Evolutionary conservation across 441 rosid species (phyloP), one percentile per base, ranked within the genome.

Genomic region (Croton laevigatus): DNA sequence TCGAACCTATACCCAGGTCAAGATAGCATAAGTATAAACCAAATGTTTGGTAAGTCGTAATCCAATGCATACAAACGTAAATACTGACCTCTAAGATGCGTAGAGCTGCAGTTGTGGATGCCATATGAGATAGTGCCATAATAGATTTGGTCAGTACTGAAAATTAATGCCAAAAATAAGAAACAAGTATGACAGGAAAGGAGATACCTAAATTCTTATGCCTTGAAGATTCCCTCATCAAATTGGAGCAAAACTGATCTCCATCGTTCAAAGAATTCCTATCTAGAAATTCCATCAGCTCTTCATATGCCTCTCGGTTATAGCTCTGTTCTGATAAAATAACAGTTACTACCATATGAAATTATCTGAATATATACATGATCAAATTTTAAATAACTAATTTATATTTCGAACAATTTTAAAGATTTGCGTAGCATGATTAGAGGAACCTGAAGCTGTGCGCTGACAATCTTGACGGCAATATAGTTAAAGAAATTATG

Each of bases 201-300:
- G 10, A 65, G 59, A 42, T 81, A 89, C 98, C 93, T 75, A 91
- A 81, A 66, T 17, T 69, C 82, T 84, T 84, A 71, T 94, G 97
- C 80, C 87, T 81, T 0, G 93, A 76, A 73, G 97, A 94, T 58
- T 89, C 84, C 62, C 96, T 82, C 97, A 91, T 91, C 80, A 91
- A 77, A 51, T 71, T 74, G 0, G 95, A 85, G 9, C 89, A 86
- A 49, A 91, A 94, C 74, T 90, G 73, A 81, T 94, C 98, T 1
- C 98, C 97, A 61, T 94, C 97, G 44, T 85, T 83, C 76, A 91
- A 65, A 0, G 97, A 83, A 73, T 91, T 82, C 38, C 74, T 81
- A 6, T 76, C 72, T 70, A 91, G 23, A 55, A 88, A 91, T 23
- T 87, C 95, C 79, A 71, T 85, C 48, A 94, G 48, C 65, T 94